Conservation (phyloP, 139 green algal genomes). For the Zygnema circumcarinatum region DNA sequence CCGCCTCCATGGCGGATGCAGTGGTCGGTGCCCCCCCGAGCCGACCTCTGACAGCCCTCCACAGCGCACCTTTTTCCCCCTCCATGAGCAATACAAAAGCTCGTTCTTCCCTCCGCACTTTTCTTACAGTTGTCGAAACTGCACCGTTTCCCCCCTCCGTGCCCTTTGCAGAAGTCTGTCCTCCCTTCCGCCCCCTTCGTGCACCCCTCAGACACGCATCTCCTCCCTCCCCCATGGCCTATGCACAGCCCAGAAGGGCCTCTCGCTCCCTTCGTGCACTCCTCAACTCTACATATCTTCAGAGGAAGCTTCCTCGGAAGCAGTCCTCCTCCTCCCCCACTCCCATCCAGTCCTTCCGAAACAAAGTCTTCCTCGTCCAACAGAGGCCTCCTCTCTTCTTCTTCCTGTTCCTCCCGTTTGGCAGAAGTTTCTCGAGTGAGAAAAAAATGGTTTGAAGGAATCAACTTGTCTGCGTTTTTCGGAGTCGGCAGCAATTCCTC, state of each 20-base stretch:
- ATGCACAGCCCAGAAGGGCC: slow-evolving; percentile 9
- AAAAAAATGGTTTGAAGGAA: no score
- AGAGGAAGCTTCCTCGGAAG: neutral
- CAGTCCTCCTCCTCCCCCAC: neutral
- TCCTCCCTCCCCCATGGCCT: slow-evolving; percentile 35
- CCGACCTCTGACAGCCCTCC: slow-evolving; percentile 21
- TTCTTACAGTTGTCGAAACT: slow-evolving; percentile 16
- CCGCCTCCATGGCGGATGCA: slow-evolving; percentile 46
- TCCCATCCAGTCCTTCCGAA: neutral
- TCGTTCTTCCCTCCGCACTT: slow-evolving; percentile 8
- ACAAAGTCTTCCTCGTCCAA: neutral
- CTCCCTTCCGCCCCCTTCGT: slow-evolving; percentile 3
- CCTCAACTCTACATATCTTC: neutral
- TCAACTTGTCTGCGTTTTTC: no score
- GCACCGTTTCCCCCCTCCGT: slow-evolving; percentile 41
- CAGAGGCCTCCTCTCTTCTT: neutral
- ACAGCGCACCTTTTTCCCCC: slow-evolving; percentile 9
- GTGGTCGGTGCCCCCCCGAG: slow-evolving; percentile 4
- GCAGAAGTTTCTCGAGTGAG: no score
- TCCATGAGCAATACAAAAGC: slow-evolving; percentile 45
- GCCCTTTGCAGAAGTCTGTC: slow-evolving; percentile 35
- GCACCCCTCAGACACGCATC: slow-evolving; percentile 23
- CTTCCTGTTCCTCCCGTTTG: neutral
- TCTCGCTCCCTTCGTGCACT: slow-evolving; percentile 28
- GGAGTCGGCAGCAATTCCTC: no score